Percentiles rank a stretch among this genome's conserved stretches.
These are phyloP conservation scores for Hemisphaericaspora nanyangensis DNA, from an alignment of 805 yeast genomes.

Conservation along the genomic window DNA sequence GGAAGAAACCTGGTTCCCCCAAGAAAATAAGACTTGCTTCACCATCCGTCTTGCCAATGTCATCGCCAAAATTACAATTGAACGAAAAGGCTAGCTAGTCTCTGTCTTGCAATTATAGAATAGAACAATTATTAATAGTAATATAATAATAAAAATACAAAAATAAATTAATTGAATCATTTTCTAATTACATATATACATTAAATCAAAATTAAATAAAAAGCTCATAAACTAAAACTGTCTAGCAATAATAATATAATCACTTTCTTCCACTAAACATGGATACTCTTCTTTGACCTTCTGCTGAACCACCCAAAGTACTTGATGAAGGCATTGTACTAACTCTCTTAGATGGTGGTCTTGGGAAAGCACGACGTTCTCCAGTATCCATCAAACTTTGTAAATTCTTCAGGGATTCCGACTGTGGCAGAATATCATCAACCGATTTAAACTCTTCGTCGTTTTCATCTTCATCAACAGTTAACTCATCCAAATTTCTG, in stretches of 20 bases:
- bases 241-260: too few relatives aligned
- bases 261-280: too few relatives aligned
- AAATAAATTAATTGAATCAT: not conserved
- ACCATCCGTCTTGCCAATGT: constrained; percentile 5
- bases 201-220: not conserved
- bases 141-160: not conserved
- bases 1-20: not conserved
- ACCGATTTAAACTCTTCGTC: constrained; percentile 12
- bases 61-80: not conserved
- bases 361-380: constrained; percentile 21
- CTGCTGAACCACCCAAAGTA: constrained; percentile 4
- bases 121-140: too few relatives aligned
- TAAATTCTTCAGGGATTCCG: constrained; percentile 11
- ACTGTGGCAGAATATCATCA: constrained; percentile 13
- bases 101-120: too few relatives aligned
- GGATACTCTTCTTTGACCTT: constrained; percentile 9
- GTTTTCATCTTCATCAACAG: constrained; percentile 44
- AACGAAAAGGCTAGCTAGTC: not conserved
- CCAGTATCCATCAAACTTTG: constrained; percentile 17
- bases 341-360: constrained; percentile 9
- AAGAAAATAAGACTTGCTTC: not conserved
- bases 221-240: too few relatives aligned
- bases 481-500: constrained; percentile 56
- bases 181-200: not conserved
- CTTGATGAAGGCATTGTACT: not conserved